These are phyloP conservation scores for Fraxinus latifolia DNA, from an alignment of 305 asterid genomes.

Conservation along the genomic window DNA sequence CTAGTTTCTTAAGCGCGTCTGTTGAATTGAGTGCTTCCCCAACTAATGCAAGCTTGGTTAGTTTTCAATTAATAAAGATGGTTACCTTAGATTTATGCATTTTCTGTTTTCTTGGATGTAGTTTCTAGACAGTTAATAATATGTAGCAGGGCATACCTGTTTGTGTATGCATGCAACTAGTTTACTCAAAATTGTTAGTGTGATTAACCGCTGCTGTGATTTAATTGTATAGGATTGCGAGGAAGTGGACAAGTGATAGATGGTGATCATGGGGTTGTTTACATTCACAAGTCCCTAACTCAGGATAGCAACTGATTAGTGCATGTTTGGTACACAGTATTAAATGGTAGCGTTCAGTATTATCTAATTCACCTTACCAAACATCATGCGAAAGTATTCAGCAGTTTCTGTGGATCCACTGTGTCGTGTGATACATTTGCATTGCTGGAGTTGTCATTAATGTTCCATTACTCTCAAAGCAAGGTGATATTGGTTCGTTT, in stretches of 20 bases:
- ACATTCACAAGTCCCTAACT: constrained; percentile 29
- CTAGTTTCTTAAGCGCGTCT: background rate
- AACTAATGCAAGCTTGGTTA: no score
- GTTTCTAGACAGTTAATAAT: background rate
- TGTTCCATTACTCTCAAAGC: background rate
- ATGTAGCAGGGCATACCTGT: background rate
- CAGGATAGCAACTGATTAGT: background rate
- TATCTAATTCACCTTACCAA: background rate
- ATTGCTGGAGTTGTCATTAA: background rate
- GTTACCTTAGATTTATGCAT: background rate
- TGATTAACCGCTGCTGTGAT: background rate
- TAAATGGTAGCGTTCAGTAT: background rate
- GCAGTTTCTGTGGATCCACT: background rate
- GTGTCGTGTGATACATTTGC: background rate
- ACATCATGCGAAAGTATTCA: background rate
- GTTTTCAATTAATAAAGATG: no score
- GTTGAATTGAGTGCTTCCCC: background rate
- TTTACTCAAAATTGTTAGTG: background rate
- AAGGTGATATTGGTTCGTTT: background rate
- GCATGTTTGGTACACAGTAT: background rate
- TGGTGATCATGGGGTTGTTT: constrained; percentile 36
- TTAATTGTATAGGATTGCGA: constrained; percentile 31
- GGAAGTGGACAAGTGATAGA: constrained; percentile 41
- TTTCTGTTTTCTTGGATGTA: background rate
- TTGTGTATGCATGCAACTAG: no score